Evolutionary conservation across 371 early-diverging fungal species (phyloP).

Genomic region (Mucor lusitanicus): DNA sequence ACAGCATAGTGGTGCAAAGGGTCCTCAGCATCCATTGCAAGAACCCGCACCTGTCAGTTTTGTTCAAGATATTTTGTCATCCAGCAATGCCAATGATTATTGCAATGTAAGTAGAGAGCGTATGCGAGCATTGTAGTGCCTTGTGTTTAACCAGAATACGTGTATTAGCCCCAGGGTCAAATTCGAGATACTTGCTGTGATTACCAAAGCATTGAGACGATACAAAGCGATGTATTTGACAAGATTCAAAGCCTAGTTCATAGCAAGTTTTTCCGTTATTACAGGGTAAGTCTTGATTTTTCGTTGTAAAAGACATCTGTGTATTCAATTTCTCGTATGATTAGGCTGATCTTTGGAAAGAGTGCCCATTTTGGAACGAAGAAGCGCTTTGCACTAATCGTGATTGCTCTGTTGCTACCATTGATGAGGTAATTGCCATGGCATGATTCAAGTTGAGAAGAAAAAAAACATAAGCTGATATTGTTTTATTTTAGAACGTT

Average conservation of each 20-base stretch:
- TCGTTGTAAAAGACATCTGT: background rate
- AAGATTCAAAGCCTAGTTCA: constrained; percentile 73
- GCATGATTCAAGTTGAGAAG: background rate
- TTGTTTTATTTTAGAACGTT: constrained; percentile 7
- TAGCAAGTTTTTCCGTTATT: constrained; percentile 88
- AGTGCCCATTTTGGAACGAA: constrained; percentile 92
- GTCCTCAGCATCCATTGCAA: constrained; percentile 24
- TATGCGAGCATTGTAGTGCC: background rate
- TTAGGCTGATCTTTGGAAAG: constrained; percentile 86
- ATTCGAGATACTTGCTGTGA: constrained; percentile 86
- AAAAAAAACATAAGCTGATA: background rate
- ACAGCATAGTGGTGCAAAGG: constrained; percentile 14
- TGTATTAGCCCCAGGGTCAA: constrained; percentile 63
- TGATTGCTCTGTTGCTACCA: constrained; percentile 86
- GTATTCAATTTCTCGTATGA: background rate
- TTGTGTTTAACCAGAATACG: background rate
- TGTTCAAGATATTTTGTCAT: constrained; percentile 35
- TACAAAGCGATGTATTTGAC: constrained; percentile 69
- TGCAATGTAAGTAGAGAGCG: constrained; percentile 40
- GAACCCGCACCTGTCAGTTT: constrained; percentile 38
- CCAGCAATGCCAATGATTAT: constrained; percentile 31
- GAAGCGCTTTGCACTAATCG: constrained; percentile 81
- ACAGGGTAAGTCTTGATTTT: constrained; percentile 58
- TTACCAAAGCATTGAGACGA: constrained; percentile 76
- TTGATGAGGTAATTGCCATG: constrained; percentile 63